These are phyloP conservation scores for Fusarium nisikadoi DNA, from an alignment of 2,329 filamentous ascomycete genomes.

Conservation along the genomic window DNA sequence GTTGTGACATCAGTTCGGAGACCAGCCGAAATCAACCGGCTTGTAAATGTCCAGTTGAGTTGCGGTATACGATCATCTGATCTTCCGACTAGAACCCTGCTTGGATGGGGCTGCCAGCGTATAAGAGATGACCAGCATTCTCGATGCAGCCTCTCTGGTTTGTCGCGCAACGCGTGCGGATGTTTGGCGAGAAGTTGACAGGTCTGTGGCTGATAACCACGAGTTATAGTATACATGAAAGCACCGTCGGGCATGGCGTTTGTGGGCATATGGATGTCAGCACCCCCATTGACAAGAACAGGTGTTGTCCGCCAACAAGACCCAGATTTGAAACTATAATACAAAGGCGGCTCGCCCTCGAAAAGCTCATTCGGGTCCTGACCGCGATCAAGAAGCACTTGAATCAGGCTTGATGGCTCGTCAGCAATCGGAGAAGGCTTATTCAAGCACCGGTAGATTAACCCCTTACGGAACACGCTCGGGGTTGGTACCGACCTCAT, in stretches of 20 bases:
- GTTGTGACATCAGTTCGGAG: slow-evolving; percentile 41
- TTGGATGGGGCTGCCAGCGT: slow-evolving; percentile 22
- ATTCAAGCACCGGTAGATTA: slow-evolving; percentile 40
- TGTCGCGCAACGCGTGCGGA: slow-evolving; percentile 32
- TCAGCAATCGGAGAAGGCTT: slow-evolving; percentile 37
- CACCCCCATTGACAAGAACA: slow-evolving; percentile 41
- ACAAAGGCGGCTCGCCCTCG: slow-evolving; percentile 41
- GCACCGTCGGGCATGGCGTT: slow-evolving; percentile 43
- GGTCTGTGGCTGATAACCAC: slow-evolving; percentile 42
- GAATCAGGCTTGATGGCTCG: slow-evolving; percentile 41
- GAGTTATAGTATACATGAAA: slow-evolving; percentile 43
- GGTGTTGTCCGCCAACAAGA: slow-evolving; percentile 45
- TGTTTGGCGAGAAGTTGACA: slow-evolving; percentile 42
- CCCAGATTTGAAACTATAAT: slow-evolving; percentile 43
- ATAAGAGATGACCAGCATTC: slow-evolving; percentile 42
- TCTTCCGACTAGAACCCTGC: neutral
- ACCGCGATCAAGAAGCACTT: slow-evolving; percentile 40
- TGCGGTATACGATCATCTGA: slow-evolving; percentile 21
- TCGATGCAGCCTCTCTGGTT: slow-evolving; percentile 35
- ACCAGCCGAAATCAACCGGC: slow-evolving; percentile 37
- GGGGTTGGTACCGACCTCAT: slow-evolving; percentile 39
- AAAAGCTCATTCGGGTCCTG: slow-evolving; percentile 43
- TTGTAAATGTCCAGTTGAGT: slow-evolving; percentile 43
- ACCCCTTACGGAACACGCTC: slow-evolving; percentile 34
- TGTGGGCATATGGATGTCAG: slow-evolving; percentile 41